A percentile compares a stretch with the other conserved stretches of the same genome.
phyloP scores from a whole-genome alignment of 352 stramenopile species.

The Pythium periplocum region DNA sequence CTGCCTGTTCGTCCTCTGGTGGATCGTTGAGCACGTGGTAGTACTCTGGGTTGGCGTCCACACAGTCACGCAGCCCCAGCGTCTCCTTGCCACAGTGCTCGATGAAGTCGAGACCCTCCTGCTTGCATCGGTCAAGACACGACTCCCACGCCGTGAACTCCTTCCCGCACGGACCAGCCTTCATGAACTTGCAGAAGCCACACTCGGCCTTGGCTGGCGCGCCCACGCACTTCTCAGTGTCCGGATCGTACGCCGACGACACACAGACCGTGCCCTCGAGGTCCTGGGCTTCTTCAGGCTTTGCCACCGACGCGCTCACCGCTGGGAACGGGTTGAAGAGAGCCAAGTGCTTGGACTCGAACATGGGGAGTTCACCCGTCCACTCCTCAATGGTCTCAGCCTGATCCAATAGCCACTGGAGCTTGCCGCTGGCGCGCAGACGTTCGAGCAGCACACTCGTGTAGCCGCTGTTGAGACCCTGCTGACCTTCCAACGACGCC shows the following conservation, averaged over 20 bases:
- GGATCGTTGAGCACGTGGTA: conserved; percentile 78
- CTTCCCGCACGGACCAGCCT: conserved; percentile 73
- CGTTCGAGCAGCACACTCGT: conserved; percentile 75
- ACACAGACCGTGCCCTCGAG: conserved; percentile 65
- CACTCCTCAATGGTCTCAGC: conserved; percentile 22
- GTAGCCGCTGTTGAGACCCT: conserved; percentile 45
- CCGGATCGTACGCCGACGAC: conserved; percentile 56
- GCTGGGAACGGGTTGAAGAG: conserved; percentile 80
- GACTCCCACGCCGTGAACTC: conserved; percentile 81
- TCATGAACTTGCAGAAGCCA: conserved; percentile 90
- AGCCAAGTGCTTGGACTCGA: conserved; percentile 65
- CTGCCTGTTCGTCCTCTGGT: conserved; percentile 30
- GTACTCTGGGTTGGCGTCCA: conserved; percentile 86
- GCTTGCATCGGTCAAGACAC: conserved; percentile 76
- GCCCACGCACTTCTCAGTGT: conserved; percentile 37
- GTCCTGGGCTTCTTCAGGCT: conserved; percentile 21
- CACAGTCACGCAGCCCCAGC: conserved; percentile 73
- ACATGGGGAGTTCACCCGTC: conserved; percentile 58
- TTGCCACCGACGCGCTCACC: conserved; percentile 17
- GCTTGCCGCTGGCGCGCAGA: conserved; percentile 55
- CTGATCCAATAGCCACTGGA: conserved; percentile 40
- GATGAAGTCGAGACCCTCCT: conserved; percentile 70
- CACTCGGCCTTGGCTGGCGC: conserved; percentile 69
- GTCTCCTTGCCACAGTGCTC: conserved; percentile 73
- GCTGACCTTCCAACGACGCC: conserved; percentile 37